phyloP scores from a whole-genome alignment of 108 stramenopile species.

The Cyclostephanos invisitatus region DNA sequence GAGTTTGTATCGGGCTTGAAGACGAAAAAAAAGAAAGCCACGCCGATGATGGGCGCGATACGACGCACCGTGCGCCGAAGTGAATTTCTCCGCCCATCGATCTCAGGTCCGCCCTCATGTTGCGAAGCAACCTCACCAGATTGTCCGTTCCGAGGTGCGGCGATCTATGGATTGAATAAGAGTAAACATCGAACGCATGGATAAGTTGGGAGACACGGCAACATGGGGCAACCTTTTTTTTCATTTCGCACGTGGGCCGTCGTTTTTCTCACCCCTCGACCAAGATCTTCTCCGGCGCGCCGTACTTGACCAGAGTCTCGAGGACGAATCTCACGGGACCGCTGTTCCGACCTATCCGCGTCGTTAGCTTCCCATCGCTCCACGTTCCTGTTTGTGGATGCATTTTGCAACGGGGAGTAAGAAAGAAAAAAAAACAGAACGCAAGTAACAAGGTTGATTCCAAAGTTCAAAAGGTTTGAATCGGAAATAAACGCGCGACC shows the following conservation, averaged over 20 bases:
- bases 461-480: too few species aligned
- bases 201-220: too few species aligned
- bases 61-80: slow-evolving; percentile 68
- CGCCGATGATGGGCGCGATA: background rate
- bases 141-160: slow-evolving; percentile 96
- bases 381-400: slow-evolving; percentile 63
- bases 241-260: background rate
- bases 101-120: slow-evolving; percentile 70
- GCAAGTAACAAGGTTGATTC: too few species aligned
- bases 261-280: slow-evolving; percentile 67
- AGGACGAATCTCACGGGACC: slow-evolving; percentile 68
- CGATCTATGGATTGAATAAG: slow-evolving; percentile 14
- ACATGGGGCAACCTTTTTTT: background rate
- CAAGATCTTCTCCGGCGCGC: slow-evolving; percentile 86
- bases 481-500: too few species aligned
- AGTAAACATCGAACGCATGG: background rate
- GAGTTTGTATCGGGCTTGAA: too few species aligned
- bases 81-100: slow-evolving; percentile 75
- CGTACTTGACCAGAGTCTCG: slow-evolving; percentile 83
- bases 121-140: slow-evolving; percentile 81
- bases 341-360: slow-evolving; percentile 88
- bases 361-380: slow-evolving; percentile 96
- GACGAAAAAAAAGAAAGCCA: background rate
- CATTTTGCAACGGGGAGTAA: background rate
- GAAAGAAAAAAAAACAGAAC: background rate